Conservation (phyloP, 108 stramenopile genomes). For the Aurantiochytrium sp. region DNA sequence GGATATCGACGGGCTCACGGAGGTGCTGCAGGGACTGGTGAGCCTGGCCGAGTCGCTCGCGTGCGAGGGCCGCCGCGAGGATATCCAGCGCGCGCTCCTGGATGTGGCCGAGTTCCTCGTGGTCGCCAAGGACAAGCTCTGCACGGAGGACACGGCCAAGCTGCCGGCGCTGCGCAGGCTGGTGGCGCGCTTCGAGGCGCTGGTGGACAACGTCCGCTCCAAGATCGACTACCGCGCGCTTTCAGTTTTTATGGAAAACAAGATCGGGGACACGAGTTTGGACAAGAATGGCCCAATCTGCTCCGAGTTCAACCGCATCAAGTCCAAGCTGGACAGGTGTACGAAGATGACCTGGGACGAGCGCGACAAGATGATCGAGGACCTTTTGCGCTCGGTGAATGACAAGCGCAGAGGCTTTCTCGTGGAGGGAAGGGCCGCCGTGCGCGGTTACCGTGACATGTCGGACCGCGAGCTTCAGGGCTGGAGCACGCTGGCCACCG, state of each 20-base stretch:
- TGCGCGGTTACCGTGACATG: constrained; percentile 23
- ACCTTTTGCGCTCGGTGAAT: not conserved
- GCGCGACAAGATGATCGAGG: not conserved
- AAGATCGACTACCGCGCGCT: not conserved
- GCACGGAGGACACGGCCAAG: not conserved
- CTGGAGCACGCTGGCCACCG: not conserved
- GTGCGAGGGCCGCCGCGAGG: not conserved
- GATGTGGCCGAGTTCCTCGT: constrained; percentile 16
- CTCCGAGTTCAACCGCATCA: constrained; percentile 3
- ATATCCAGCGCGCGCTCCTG: not conserved
- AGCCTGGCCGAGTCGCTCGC: not conserved
- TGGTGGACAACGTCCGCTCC: not conserved
- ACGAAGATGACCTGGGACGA: not conserved
- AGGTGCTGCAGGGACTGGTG: not conserved
- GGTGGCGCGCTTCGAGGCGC: not conserved
- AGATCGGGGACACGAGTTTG: not conserved
- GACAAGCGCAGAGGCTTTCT: constrained; percentile 15
- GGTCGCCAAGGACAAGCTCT: not conserved
- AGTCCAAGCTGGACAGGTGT: not conserved
- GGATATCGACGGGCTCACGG: constrained; percentile 4
- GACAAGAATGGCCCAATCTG: constrained; percentile 4
- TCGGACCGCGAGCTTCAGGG: constrained; percentile 24
- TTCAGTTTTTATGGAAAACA: constrained; percentile 9
- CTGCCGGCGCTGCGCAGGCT: not conserved
- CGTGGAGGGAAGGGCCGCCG: not conserved